Percentiles rank a stretch among this genome's conserved stretches.
phyloP scores from a whole-genome alignment of 441 rosid genomes.

The Adansonia gregorii region DNA sequence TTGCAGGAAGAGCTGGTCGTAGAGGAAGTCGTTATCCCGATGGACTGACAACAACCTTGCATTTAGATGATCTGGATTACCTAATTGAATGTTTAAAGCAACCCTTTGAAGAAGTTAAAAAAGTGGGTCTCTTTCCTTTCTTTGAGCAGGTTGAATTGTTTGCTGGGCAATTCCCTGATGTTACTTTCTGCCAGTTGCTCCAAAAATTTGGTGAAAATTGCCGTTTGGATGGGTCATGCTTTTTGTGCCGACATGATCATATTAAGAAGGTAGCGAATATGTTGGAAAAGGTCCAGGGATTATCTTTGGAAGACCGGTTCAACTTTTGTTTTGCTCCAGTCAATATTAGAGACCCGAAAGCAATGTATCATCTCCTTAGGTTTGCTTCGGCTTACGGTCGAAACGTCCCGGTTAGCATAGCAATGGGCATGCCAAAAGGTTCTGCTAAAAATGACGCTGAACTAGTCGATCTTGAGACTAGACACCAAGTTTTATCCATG shows the following conservation, averaged over 20 bases:
- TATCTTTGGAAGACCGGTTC: constrained; percentile 87
- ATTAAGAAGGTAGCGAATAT: constrained; percentile 93
- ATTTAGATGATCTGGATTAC: constrained; percentile 70
- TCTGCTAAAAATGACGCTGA: constrained; percentile 83
- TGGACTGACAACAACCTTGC: constrained; percentile 86
- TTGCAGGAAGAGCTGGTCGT: constrained; percentile 96
- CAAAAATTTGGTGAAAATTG: constrained; percentile 80
- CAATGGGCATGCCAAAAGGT: constrained; percentile 91
- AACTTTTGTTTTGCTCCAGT: constrained; percentile 98
- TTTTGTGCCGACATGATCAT: constrained; percentile 79
- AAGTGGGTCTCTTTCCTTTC: constrained; percentile 89
- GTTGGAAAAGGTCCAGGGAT: constrained; percentile 79
- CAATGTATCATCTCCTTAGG: constrained; percentile 79
- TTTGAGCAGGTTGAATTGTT: constrained; percentile 94
- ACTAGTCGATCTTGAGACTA: constrained; percentile 83
- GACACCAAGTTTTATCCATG: constrained; percentile 86
- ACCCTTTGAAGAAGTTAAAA: constrained; percentile 76
- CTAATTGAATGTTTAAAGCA: constrained; percentile 83
- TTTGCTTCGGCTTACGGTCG: constrained; percentile 74
- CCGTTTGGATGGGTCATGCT: constrained; percentile 84
- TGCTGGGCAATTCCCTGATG: constrained; percentile 65
- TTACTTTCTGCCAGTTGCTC: constrained; percentile 71
- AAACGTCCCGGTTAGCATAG: constrained; percentile 70
- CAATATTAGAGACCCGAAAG: constrained; percentile 85
- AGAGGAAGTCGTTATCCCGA: constrained; percentile 90